Evolutionary conservation across 805 yeast species (phyloP), one percentile per base, ranked within the genome.

Genomic region (Candida bentonensis): DNA sequence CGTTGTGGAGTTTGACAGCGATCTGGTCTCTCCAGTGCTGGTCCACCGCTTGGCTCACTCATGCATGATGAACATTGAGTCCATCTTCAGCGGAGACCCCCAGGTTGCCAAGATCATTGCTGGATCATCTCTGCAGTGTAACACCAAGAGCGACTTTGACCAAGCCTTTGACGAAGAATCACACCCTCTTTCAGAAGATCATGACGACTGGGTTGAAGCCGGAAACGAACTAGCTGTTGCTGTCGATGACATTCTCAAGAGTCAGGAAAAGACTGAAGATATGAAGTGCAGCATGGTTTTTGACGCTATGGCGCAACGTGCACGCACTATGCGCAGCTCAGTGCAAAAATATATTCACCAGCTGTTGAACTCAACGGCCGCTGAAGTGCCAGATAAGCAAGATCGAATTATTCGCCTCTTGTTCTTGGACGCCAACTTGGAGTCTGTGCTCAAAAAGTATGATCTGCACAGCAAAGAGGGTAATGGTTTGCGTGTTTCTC

Each of bases 11-110:
- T 67, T 83, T 42, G 88, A 83, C 52, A 70, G 70, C 46, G 78
- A 70, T 20, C 61, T 68, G 20, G 69, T 83, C 51, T 79, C 88
- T 11, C 74, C 72, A 44, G 66, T 70, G 42, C 70, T 80, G 50
- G 77, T 74, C 53, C 82, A 86, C 36, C 73, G 78, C 53, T 73
- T 87, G 47, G 92, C 94, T 1, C 69, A 83, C 39, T 78, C 82
- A 52, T 74, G 92, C 41, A 79, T 88, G 79, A 73, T 81, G 53
- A 88, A 88, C 59, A 79, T 87, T 52, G 59, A 53, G 41, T 42
- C 42, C 4, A 23, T 40, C 23, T 45, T 47, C 17, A 49, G 17
- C 5, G 36, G 36, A 5, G 36, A 30, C n/a, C 36, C 36, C 7
- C 7, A 30, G 20, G 36, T 11, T 30, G 11, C 36, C 11, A 11